Evolutionary conservation across 75 land plant species (phyloP).

Genomic region (Chamaecyparis obtusa): DNA sequence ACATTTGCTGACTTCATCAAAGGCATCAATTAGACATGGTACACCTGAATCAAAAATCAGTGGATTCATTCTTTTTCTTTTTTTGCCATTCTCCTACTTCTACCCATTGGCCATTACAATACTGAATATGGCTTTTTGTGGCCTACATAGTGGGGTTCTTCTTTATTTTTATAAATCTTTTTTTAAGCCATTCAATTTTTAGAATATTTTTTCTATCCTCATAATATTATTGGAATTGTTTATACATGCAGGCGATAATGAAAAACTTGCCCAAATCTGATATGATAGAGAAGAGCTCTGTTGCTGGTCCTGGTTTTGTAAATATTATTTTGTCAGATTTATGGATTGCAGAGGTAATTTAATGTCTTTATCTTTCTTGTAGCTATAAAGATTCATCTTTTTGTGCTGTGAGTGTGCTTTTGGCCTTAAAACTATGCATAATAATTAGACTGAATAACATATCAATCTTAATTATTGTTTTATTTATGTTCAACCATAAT

Average conservation of each 20-base stretch:
- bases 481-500: neutral
- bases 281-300: constrained; percentile 63
- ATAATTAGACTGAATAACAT: neutral
- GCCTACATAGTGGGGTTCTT: too few species aligned
- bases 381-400: neutral
- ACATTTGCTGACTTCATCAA: neutral
- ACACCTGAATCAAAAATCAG: neutral
- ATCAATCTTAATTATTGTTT: neutral
- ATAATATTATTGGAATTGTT: neutral
- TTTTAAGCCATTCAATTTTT: neutral
- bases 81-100: neutral
- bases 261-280: constrained; percentile 68
- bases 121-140: too few species aligned
- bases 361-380: neutral
- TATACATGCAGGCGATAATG: constrained; percentile 59
- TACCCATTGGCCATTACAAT: neutral
- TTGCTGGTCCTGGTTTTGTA: constrained; percentile 94
- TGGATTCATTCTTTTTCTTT: neutral
- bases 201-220: neutral
- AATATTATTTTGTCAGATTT: constrained; percentile 62
- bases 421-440: neutral
- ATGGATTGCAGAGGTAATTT: constrained; percentile 79
- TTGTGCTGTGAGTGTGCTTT: neutral
- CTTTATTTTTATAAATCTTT: neutral
- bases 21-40: neutral